phyloP scores from a whole-genome alignment of 1,284 basidiomycete species.

The Cutaneotrichosporon daszewskae region DNA sequence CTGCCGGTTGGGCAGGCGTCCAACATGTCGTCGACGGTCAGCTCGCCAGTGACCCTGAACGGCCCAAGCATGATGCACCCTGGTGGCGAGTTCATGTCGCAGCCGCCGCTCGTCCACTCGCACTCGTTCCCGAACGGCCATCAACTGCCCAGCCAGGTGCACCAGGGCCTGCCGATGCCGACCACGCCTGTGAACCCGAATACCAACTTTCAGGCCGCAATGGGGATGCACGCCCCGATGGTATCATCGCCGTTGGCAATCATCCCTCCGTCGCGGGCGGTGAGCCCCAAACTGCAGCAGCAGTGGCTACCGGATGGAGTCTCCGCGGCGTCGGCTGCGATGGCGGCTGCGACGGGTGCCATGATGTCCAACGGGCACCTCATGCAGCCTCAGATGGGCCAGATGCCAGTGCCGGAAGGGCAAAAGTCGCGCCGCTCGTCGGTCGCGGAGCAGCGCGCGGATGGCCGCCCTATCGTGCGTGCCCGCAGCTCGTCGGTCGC shows the following conservation, averaged over 20 bases:
- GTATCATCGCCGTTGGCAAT: conserved; percentile 40
- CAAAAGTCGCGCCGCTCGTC: conserved; percentile 12
- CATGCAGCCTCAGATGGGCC: conserved; percentile 10
- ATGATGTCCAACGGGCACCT: conserved; percentile 4
- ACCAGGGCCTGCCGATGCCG: conserved; percentile 7
- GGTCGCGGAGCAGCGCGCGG: conserved; percentile 25
- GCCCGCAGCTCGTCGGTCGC: conserved; percentile 35
- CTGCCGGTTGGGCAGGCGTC: conserved; percentile 22
- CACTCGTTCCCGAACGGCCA: conserved; percentile 47
- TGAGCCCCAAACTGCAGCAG: conserved; percentile 17
- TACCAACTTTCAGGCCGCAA: conserved; percentile 21
- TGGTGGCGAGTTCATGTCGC: conserved; percentile 1
- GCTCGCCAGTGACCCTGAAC: conserved; percentile 7
- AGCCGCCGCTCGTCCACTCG: conserved; percentile 31
- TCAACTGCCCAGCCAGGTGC: conserved; percentile 39
- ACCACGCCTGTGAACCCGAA: conserved; percentile 27
- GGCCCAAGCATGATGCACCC: conserved; percentile 7
- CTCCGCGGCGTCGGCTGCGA: conserved; percentile 7
- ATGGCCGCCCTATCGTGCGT: conserved; percentile 37
- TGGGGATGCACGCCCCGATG: conserved; percentile 34
- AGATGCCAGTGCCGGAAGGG: conserved; percentile 2
- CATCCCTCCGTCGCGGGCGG: conserved; percentile 33
- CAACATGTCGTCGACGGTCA: conserved; percentile 1
- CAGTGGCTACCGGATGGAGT: conserved; percentile 12
- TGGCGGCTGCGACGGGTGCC: conserved; percentile 7